These are phyloP conservation scores for Umbelopsis ramanniana DNA, from an alignment of 192 early-diverging fungal species.

Conservation along the genomic window DNA sequence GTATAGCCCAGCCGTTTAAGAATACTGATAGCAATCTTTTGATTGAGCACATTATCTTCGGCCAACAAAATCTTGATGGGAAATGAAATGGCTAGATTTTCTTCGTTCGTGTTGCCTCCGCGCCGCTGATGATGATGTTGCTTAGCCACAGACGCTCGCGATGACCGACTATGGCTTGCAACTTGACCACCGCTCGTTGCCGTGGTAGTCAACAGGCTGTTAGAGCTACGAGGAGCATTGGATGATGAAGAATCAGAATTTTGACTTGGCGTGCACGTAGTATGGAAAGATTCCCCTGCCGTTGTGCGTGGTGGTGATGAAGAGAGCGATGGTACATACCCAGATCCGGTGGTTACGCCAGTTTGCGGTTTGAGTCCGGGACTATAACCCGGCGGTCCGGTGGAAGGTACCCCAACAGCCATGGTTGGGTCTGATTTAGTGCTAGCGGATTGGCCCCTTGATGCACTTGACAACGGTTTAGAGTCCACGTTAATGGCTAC, in stretches of 20 bases:
- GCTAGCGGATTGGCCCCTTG: too few species aligned
- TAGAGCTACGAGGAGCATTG: not conserved
- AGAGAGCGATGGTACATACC: not conserved
- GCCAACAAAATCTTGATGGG: conserved; percentile 43
- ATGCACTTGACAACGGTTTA: not conserved
- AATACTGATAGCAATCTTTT: conserved; percentile 58
- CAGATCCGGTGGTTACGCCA: not conserved
- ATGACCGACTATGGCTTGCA: not conserved
- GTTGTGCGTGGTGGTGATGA: not conserved
- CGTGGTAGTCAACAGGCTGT: not conserved
- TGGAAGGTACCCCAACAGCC: too few species aligned
- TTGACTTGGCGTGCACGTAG: not conserved
- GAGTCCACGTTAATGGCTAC: not conserved
- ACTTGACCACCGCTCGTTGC: not conserved
- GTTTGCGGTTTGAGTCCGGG: not conserved
- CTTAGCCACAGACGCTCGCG: conserved; percentile 20
- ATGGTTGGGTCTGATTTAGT: too few species aligned
- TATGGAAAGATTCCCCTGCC: not conserved
- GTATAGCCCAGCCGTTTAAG: conserved; percentile 54
- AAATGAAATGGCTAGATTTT: conserved; percentile 30
- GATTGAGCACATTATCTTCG: conserved; percentile 54
- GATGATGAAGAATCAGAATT: not conserved
- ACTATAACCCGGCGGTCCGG: not conserved
- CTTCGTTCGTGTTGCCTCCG: conserved; percentile 26
- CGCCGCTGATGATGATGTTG: conserved; percentile 24